These are phyloP conservation scores for Ministeria vibrans DNA, from an alignment of 78 protist species.

Conservation along the genomic window DNA sequence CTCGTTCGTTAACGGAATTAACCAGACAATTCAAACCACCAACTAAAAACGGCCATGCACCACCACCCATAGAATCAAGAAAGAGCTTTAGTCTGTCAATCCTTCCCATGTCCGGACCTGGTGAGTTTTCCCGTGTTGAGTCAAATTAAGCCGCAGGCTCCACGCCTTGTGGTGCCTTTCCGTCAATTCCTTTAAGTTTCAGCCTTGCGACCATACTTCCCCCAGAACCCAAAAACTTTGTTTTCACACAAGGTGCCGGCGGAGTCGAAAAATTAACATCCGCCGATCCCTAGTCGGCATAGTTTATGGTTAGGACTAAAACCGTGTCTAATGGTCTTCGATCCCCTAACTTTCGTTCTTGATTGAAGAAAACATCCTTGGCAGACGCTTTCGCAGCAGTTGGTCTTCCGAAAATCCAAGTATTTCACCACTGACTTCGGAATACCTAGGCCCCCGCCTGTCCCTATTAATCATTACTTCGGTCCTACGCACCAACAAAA, in stretches of 20 bases:
- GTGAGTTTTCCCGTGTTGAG: conserved; percentile 88
- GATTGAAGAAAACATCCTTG: conserved; percentile 83
- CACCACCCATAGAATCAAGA: conserved; percentile 87
- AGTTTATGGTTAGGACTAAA: conserved; percentile 91
- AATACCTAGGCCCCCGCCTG: conserved; percentile 78
- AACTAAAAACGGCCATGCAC: conserved; percentile 93
- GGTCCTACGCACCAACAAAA: conserved; percentile 43
- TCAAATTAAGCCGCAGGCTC: conserved; percentile 91
- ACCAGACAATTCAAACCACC: conserved; percentile 93
- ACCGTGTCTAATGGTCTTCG: conserved; percentile 92
- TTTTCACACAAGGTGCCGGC: conserved; percentile 64
- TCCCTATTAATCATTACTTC: conserved; percentile 75
- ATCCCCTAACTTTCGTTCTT: conserved; percentile 92
- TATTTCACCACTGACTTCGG: conserved; percentile 87
- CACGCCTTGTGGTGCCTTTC: conserved; percentile 88
- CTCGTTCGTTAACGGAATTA: conserved; percentile 94
- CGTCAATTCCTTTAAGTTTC: conserved; percentile 93
- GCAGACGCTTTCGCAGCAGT: conserved; percentile 86
- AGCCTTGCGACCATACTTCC: conserved; percentile 89
- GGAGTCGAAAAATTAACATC: conserved; percentile 21
- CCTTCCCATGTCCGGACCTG: conserved; percentile 83
- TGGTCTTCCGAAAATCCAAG: conserved; percentile 74
- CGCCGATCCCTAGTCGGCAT: conserved; percentile 81
- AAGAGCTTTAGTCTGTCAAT: conserved; percentile 85
- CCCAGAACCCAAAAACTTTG: conserved; percentile 81